Base-by-base conservation (phyloP, 164 flowering plant genomes). In the Vitis labrusca region DNA sequence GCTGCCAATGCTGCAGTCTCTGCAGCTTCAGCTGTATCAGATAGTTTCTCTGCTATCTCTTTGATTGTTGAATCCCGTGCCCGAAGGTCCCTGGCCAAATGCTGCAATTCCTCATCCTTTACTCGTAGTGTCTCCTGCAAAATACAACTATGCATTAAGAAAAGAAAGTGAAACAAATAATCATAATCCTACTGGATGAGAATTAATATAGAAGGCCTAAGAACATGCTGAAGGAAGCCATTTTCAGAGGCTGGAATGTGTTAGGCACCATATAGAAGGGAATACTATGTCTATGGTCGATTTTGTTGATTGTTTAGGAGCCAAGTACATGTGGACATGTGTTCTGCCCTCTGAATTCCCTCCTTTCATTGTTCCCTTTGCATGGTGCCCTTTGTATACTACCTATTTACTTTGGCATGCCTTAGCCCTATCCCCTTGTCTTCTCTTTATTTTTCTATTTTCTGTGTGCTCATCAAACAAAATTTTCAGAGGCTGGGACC, bases 1-100 rank as follows among this genome's bases (percentile, higher is more conserved):
- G 98, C 98, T 50, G 99, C 99, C 77, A 95, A 77, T 59, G 99
- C 99, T 11, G 99, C 99, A 73, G 92, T 88, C 80, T 85, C 97
- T 54, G 99, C 99, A 68, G 99, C 99, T 79, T 89, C 93, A 65
- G 98, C 97, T 47, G 98, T 96, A 69, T 90, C 92, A 71, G 98
- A 69, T 64, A 95, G 83, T 76, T 89, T 93, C 37, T 90, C 95
- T 53, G 98, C 97, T 64, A 95, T 80, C 53, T 91, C 94, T 68
- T 82, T 91, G 71, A 95, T 91, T 23, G 97, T 91, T 75, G 94
- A 90, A 85, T 95, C 98, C 37, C 93, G 88, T 63, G 92, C 89
- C 70, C 97, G 97, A 56, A 93, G 79, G 16, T 90, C 95, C 65
- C 97, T 86, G 11, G 99, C 88, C 81, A 95, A 83, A 69, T 90